Evolutionary conservation across 1,284 basidiomycete species (phyloP), one percentile per base, ranked within the genome.

Genomic region (Leucoagaricus sp.): DNA sequence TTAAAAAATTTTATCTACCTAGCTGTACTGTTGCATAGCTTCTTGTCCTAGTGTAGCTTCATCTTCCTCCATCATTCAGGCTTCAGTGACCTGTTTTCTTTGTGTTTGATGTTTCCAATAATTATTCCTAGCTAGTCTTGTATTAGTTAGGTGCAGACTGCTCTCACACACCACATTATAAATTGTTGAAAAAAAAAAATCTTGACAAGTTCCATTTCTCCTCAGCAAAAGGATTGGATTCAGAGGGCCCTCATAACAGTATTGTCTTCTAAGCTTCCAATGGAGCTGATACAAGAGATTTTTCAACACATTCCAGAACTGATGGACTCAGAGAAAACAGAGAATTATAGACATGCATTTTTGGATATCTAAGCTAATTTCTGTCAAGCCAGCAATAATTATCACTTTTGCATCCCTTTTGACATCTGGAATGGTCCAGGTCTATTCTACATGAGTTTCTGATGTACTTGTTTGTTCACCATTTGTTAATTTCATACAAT

Each of bases 401-500:
- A 71, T 62, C 75, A 79, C 63, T 82, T 80, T 63, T 79, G 76
- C 63, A 68, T 80, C 34, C 78, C 78, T 8, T 82, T 81, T 61
- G 73, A 79, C 65, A 67, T 77, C 19, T 77, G 75, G 73, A 72
- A 71, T 61, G 70, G 65, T 29, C 67, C 65, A 21, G 64, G 65
- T 19, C 49, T 66, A 31, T 50, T 58, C 36, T 57, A 63, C 12
- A 63, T 55, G 6, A 49, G 8, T 40, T 45, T 23, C n/a, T 50
- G 26, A 50, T 6, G n/a, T 17, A 45, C 19, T 23, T 15, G 7
- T 23, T 25, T 29, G 4, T 23, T 17, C n/a, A 59, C 17, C 10
- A 4, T 6, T 41, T 44, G 42, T 28, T n/a, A 49, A 33, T 29
- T 46, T 47, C 26, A 29, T 19, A 46, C 31, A 4, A n/a, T 41